These are phyloP conservation scores for Bidens hawaiensis DNA, from an alignment of 140 eudicot species.

Conservation along the genomic window DNA sequence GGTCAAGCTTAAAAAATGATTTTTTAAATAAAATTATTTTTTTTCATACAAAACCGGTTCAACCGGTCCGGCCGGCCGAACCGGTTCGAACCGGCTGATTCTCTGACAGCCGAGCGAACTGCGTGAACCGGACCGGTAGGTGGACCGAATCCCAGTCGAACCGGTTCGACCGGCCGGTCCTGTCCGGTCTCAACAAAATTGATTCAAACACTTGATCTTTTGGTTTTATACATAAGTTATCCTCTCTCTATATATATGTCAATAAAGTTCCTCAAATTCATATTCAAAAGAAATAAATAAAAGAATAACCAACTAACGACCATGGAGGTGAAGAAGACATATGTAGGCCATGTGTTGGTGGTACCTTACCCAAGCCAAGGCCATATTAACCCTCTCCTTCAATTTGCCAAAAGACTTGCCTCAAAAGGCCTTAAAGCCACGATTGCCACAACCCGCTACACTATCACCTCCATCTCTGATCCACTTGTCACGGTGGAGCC, in stretches of 20 bases:
- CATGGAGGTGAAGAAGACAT: background rate
- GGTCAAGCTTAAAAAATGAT: too few relatives aligned
- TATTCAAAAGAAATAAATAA: background rate
- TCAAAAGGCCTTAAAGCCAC: slow-evolving; percentile 65
- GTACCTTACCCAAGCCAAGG: slow-evolving; percentile 86
- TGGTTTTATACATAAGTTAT: too few relatives aligned
- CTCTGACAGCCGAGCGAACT: too few relatives aligned
- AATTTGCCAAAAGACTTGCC: slow-evolving; percentile 57
- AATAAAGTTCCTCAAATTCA: background rate
- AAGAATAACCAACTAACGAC: background rate
- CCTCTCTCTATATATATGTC: background rate
- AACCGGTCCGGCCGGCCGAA: too few relatives aligned
- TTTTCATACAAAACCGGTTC: too few relatives aligned
- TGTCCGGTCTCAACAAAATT: too few relatives aligned
- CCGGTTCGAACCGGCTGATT: too few relatives aligned
- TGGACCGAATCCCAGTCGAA: too few relatives aligned
- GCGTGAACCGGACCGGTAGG: too few relatives aligned
- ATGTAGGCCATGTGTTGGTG: slow-evolving; percentile 37
- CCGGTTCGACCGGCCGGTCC: too few relatives aligned
- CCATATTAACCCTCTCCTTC: slow-evolving; percentile 82
- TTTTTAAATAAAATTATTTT: too few relatives aligned
- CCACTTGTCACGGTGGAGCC: slow-evolving; percentile 37
- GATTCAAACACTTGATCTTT: too few relatives aligned
- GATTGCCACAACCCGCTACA: slow-evolving; percentile 49
- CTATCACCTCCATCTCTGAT: slow-evolving; percentile 35